phyloP scores from a whole-genome alignment of 257 asterid genomes.

The Ehretia macrophylla region DNA sequence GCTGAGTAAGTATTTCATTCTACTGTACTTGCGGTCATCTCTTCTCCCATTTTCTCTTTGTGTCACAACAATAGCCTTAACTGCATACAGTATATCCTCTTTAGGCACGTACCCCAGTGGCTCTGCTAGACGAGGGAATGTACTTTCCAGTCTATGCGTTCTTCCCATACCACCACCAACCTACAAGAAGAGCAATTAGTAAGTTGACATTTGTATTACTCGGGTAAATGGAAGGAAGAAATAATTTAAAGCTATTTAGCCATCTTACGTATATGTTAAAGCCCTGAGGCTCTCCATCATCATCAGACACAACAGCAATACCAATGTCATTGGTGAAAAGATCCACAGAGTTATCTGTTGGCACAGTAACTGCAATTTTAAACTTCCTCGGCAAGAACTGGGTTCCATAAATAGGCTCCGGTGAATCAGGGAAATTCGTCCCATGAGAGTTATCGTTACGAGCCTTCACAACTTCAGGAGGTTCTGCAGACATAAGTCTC shows the following conservation, averaged over 20 bases:
- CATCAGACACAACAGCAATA: slow-evolving; percentile 68
- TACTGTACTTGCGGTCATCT: slow-evolving; percentile 94
- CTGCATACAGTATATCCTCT: slow-evolving; percentile 81
- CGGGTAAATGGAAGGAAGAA: slow-evolving; percentile 9
- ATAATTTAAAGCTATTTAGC: slow-evolving; percentile 8
- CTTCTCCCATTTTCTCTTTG: slow-evolving; percentile 96
- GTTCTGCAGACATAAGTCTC: slow-evolving; percentile 71
- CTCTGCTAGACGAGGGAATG: slow-evolving; percentile 86
- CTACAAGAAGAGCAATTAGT: slow-evolving; percentile 36
- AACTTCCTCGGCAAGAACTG: slow-evolving; percentile 99
- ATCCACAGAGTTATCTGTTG: slow-evolving; percentile 91
- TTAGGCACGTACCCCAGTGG: slow-evolving; percentile 94
- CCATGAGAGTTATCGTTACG: slow-evolving; percentile 89
- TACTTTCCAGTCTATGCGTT: slow-evolving; percentile 80
- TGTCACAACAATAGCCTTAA: slow-evolving; percentile 92
- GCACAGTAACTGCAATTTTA: slow-evolving; percentile 91
- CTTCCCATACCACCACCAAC: slow-evolving; percentile 99
- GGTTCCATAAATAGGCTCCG: slow-evolving; percentile 96
- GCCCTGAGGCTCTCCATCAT: slow-evolving; percentile 91
- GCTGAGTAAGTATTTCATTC: slow-evolving; percentile 89
- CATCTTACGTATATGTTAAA: slow-evolving; percentile 79
- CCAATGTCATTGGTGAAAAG: slow-evolving; percentile 92
- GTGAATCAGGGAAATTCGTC: slow-evolving; percentile 81
- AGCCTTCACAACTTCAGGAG: slow-evolving; percentile 84
- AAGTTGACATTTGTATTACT: background rate